Evolutionary conservation across 306 rosid species (phyloP).

Genomic region (Fragaria ananassa): DNA sequence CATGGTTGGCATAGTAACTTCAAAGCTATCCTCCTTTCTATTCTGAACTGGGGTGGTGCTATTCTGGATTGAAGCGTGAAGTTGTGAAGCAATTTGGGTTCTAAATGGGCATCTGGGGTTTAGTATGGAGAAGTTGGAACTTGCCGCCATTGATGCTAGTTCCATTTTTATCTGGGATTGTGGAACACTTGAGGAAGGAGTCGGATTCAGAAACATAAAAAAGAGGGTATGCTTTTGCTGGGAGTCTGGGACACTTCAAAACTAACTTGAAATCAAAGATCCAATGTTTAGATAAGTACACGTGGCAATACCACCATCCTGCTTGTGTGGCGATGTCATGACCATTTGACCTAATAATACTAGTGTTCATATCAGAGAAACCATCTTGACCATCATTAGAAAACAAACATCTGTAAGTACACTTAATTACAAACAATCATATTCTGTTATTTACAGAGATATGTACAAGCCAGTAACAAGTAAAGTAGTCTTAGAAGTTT

Average conservation of each 20-base stretch:
- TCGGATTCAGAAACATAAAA: not conserved
- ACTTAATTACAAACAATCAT: not conserved
- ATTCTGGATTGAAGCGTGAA: not conserved
- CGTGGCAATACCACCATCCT: constrained; percentile 24
- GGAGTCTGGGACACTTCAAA: not conserved
- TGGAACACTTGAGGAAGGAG: not conserved
- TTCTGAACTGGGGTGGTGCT: not conserved
- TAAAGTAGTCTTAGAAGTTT: constrained; percentile 19
- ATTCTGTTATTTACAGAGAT: not conserved
- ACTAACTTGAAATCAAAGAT: not conserved
- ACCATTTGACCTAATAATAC: not conserved
- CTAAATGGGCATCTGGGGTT: constrained; percentile 9
- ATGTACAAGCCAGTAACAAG: constrained; percentile 1
- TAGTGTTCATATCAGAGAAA: not conserved
- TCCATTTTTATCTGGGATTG: constrained; percentile 13
- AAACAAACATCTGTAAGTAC: not conserved
- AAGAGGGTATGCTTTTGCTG: not conserved
- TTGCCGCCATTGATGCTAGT: constrained; percentile 10
- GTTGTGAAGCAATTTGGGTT: constrained; percentile 19
- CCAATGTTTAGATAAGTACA: constrained; percentile 4
- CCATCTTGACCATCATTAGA: not conserved
- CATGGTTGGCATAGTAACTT: constrained; percentile 52
- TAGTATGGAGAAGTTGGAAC: not conserved
- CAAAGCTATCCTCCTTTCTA: constrained; percentile 3
- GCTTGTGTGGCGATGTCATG: not conserved